Evolutionary conservation across 768 basidiomycete genomes (phyloP), one percentile per base, ranked within the genome.

Genomic region (Agaricus sinodeliciosus): DNA sequence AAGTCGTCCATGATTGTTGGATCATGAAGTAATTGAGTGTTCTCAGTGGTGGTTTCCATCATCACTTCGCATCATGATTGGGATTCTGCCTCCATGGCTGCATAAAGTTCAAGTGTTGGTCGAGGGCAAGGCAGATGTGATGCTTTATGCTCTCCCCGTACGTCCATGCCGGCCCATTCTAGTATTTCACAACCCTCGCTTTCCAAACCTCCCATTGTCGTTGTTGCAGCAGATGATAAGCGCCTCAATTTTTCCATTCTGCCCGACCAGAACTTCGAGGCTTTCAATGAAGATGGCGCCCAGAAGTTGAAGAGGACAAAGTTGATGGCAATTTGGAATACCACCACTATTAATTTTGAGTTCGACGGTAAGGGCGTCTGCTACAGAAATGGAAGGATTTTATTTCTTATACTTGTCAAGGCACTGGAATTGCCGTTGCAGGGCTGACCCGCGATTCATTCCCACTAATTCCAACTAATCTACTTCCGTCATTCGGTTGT

Each of bases 371-470:
- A 7, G 42, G 15, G 4, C 5, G n/a, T 48, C 18, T 45, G 11
- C 27, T 13, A 11, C n/a, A 22, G 7, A 18, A 19, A 13, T 8
- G 2, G n/a, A 35, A 8, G 4, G 22, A 3, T 22, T 8, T 9
- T 3, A 12, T 35, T 13, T 25, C 41, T 43, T 7, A 43, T 9
- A 31, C 16, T 9, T n/a, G 18, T 12, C 13, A 9, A 51, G 50
- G 50, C 9, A 51, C 50, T 37, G 35, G 50, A 18, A 11, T 51
- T 39, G 50, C 50, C 22, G 50, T 51, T 36, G 35, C 43, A 25
- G 43, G 6, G 9, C 5, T 44, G 22, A 37, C 34, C 22, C n/a
- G 35, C 13, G 8, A 43, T 5, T 26, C 40, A 12, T 25, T 11
- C 26, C 35, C 50, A 11, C 43, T 42, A 2, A 26, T 45, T 36